Conservation (phyloP, 768 basidiomycete species). For the Cystobasidium ongulense region DNA sequence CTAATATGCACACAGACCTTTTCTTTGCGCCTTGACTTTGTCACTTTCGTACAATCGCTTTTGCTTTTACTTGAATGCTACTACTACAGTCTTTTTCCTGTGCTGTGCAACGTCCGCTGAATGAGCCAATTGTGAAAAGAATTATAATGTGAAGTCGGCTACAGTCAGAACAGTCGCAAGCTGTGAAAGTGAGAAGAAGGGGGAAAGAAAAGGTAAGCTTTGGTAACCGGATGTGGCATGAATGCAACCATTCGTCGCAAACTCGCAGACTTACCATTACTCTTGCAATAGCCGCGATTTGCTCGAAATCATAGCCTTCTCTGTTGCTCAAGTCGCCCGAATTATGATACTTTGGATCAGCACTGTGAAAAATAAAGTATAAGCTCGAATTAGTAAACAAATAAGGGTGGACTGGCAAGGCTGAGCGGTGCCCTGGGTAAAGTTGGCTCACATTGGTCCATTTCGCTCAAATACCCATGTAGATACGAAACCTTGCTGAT, state of each 20-base stretch:
- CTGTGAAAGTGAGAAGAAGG: slow-evolving; percentile 11
- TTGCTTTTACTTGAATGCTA: too few species aligned
- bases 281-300: slow-evolving; percentile 38
- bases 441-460: slow-evolving; percentile 38
- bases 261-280: slow-evolving; percentile 41
- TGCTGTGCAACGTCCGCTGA: not conserved
- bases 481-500: slow-evolving; percentile 27
- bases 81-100: too few species aligned
- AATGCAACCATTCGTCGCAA: too few species aligned
- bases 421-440: too few species aligned
- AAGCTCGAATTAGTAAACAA: not conserved
- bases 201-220: not conserved
- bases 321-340: slow-evolving; percentile 40
- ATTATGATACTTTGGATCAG: slow-evolving; percentile 37
- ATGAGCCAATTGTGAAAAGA: not conserved
- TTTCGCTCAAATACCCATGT: slow-evolving; percentile 42
- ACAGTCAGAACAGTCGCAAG: slow-evolving; percentile 37
- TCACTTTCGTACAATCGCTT: too few species aligned
- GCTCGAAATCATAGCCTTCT: slow-evolving; percentile 39
- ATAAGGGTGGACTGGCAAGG: too few species aligned
- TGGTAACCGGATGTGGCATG: not conserved
- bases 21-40: too few species aligned
- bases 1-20: too few species aligned
- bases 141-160: slow-evolving; percentile 23
- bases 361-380: not conserved